Base-by-base conservation (phyloP, 2,329 filamentous ascomycete genomes). In the Microsporum canis region DNA sequence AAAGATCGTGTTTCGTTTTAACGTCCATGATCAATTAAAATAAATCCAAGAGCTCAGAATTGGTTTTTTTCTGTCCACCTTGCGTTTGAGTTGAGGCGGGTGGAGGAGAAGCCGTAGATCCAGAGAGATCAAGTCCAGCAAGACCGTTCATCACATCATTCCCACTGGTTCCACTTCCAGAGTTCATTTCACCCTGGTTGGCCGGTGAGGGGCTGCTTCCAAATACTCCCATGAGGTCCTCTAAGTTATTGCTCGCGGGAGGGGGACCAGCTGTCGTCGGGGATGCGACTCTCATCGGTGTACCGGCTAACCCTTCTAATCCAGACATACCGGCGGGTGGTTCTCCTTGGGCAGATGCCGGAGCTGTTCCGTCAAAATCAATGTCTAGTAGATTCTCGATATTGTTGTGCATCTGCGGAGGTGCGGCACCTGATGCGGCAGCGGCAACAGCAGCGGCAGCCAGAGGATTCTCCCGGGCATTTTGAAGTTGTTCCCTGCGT, bases 331-430 rank as follows among this genome's bases (percentile, higher is more conserved):
- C 86, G 62, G 73, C 73, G 75, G 73, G 68, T 14, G 84, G 81
- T 64, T 84, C 79, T 60, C 83, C 82, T 66, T 91, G 88, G 58
- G 89, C 81, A 10, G 89, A 92, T n/a, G 94, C 92, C 2, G 92
- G 92, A 2, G 88, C 91, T 2, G 89, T 88, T 31, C 92, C 94
- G 70, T 97, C 94, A 71, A 96, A 96, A 74, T 96, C 91, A 69
- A 96, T 95, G 69, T 99, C 94, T 61, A 99, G 82, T 23, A 99
- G 80, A 72, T 97, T 99, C 75, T 99, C 94, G 65, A 92, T 82
- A 69, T 96, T 96, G 77, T 76, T 88, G 72, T 91, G 87, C 5
- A 81, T 70, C 64, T 75, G 73, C 17, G 71, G 66, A 31, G 78
- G 71, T 34, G 83, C 76, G 60, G 81, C 82, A 61, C 82, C 80